These are phyloP conservation scores for Arachis hypogaea DNA, from an alignment of 306 rosid species.

Conservation along the genomic window DNA sequence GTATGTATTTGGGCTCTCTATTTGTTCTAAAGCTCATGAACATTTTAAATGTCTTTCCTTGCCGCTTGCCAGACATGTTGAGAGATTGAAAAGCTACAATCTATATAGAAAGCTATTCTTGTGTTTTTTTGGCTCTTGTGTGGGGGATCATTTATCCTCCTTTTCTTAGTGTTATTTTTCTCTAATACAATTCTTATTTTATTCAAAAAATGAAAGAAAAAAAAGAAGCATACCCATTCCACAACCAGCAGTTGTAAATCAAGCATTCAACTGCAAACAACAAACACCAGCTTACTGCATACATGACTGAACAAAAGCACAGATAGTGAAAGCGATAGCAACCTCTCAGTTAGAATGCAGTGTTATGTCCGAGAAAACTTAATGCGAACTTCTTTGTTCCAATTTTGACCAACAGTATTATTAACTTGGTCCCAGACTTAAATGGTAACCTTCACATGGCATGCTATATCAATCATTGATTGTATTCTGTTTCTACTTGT, in stretches of 20 bases:
- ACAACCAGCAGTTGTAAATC: slow-evolving; percentile 26
- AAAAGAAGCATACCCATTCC: neutral
- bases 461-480: neutral
- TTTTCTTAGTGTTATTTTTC: too few relatives aligned
- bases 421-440: neutral
- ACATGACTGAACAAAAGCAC: neutral
- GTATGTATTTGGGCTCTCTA: too few relatives aligned
- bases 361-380: neutral
- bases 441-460: neutral
- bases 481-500: neutral
- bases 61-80: too few relatives aligned
- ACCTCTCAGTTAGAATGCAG: neutral
- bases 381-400: neutral
- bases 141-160: too few relatives aligned
- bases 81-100: too few relatives aligned
- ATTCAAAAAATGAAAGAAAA: too few relatives aligned
- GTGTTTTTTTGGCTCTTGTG: too few relatives aligned
- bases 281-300: neutral
- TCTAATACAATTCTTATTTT: too few relatives aligned
- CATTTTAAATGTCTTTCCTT: too few relatives aligned
- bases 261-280: slow-evolving; percentile 16
- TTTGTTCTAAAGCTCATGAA: too few relatives aligned
- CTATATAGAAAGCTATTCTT: too few relatives aligned
- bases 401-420: slow-evolving; percentile 9
- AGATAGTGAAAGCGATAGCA: slow-evolving; percentile 8